These are phyloP conservation scores for Coemansia sp. DNA, from an alignment of 192 early-diverging fungal species.

Conservation along the genomic window DNA sequence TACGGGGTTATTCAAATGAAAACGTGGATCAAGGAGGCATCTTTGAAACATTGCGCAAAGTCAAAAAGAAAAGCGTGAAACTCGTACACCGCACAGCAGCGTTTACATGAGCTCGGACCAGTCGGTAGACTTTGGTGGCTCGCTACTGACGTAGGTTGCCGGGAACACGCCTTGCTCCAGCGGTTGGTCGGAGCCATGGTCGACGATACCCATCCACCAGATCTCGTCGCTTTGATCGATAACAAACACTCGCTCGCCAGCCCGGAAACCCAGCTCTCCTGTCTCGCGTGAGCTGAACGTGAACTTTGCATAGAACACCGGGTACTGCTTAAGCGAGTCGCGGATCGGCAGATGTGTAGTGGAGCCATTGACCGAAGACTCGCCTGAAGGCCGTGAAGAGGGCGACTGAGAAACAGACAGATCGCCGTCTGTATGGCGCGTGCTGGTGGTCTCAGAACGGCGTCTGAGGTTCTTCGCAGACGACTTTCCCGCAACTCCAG, in stretches of 20 bases:
- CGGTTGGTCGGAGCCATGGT: conserved; percentile 59
- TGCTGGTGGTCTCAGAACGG: conserved; percentile 45
- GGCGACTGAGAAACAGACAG: conserved; percentile 33
- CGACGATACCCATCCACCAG: conserved; percentile 80
- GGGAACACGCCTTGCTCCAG: conserved; percentile 75
- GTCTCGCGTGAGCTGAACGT: conserved; percentile 72
- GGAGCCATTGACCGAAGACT: conserved; percentile 36
- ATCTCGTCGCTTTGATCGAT: conserved; percentile 76
- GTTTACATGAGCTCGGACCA: conserved; percentile 51
- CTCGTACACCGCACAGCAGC: neutral
- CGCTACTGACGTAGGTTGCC: conserved; percentile 67
- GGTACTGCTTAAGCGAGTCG: conserved; percentile 55
- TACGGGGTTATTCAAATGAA: neutral
- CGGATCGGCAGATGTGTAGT: conserved; percentile 50
- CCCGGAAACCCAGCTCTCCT: conserved; percentile 70
- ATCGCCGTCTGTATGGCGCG: conserved; percentile 31
- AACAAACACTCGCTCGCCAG: conserved; percentile 71
- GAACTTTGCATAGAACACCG: conserved; percentile 70
- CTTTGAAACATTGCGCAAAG: neutral
- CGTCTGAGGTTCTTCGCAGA: conserved; percentile 19
- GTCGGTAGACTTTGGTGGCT: conserved; percentile 48
- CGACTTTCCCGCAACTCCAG: conserved; percentile 9
- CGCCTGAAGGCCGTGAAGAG: conserved; percentile 48
- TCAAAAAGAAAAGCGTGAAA: too few relatives aligned
- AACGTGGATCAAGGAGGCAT: neutral